A percentile compares a stretch with the other conserved stretches of the same genome.
These are phyloP conservation scores for Mycena leptocephala DNA, from an alignment of 768 basidiomycete species.

Conservation along the genomic window DNA sequence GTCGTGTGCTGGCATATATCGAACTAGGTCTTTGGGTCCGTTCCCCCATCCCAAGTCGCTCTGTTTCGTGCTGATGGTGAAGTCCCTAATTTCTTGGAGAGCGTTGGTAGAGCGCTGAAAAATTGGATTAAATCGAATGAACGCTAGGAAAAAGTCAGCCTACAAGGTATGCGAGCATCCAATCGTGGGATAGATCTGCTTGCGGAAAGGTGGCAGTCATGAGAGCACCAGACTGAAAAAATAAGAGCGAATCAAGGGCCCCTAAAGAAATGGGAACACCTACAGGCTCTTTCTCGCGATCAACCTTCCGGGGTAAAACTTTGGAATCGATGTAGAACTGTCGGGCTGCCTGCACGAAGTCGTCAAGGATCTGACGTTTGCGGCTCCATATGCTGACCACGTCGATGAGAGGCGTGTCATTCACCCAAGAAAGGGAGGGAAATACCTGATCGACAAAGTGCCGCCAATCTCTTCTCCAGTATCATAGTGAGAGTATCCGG, in stretches of 20 bases:
- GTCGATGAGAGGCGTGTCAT: too few species aligned
- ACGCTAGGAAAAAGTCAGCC: not conserved
- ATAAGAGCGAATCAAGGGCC: too few species aligned
- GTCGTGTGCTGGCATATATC: slow-evolving; percentile 26
- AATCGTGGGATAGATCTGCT: slow-evolving; percentile 24
- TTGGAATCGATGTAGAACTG: slow-evolving; percentile 29
- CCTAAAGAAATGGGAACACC: not conserved
- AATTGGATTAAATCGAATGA: not conserved
- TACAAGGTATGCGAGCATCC: slow-evolving; percentile 33
- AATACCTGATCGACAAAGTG: slow-evolving; percentile 16
- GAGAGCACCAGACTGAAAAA: slow-evolving; percentile 28
- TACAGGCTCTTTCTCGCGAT: slow-evolving; percentile 10
- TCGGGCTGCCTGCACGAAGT: slow-evolving; percentile 20
- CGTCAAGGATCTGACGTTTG: slow-evolving; percentile 23
- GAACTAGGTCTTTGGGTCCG: slow-evolving; percentile 24
- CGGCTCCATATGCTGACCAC: slow-evolving; percentile 25
- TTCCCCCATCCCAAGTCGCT: slow-evolving; percentile 27
- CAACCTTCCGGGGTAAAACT: slow-evolving; percentile 21
- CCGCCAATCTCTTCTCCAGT: slow-evolving; percentile 32
- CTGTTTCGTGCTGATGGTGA: slow-evolving; percentile 15
- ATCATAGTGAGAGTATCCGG: slow-evolving; percentile 32
- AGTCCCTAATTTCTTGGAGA: not conserved
- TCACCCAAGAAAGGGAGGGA: not conserved
- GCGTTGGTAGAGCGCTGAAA: slow-evolving; percentile 10
- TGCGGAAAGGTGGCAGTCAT: slow-evolving; percentile 26